Conservation (phyloP, 202 grass and related monocot species). For the Panicum virgatum region DNA sequence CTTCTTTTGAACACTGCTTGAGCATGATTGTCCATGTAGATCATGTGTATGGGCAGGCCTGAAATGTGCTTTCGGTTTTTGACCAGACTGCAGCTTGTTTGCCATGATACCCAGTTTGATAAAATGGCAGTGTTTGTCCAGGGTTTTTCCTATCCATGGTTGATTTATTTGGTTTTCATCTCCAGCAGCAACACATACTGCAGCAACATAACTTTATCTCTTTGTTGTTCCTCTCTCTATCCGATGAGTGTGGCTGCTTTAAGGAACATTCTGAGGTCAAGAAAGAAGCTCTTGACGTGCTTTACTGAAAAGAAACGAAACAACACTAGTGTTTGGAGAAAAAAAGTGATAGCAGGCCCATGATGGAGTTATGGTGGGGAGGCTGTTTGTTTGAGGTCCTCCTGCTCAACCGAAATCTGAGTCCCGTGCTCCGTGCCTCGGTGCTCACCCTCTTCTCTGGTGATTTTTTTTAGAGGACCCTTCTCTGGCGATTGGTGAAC, state of each 20-base stretch:
- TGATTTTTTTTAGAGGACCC: too few species aligned
- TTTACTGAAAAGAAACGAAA: conserved; percentile 14
- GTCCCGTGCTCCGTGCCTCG: too few species aligned
- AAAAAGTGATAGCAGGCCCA: neutral
- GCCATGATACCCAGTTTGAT: neutral
- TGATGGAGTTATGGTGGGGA: neutral
- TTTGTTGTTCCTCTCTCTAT: neutral
- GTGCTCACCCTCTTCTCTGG: neutral
- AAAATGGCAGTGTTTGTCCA: neutral
- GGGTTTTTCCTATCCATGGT: neutral
- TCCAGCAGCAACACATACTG: neutral
- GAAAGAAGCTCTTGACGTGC: neutral
- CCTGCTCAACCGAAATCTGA: neutral
- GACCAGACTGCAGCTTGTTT: neutral
- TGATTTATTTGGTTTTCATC: neutral
- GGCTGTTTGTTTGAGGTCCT: neutral
- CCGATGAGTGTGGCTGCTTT: conserved; percentile 33
- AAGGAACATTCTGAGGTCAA: conserved; percentile 40
- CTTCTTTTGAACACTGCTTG: conserved; percentile 33
- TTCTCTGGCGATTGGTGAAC: neutral
- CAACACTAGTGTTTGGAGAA: neutral
- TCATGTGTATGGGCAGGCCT: conserved; percentile 38
- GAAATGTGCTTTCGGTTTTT: conserved; percentile 33
- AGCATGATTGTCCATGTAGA: conserved; percentile 41
- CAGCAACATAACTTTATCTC: neutral